Base-by-base conservation (phyloP, 176 grass and related monocot genomes). In the Pharus latifolius region DNA sequence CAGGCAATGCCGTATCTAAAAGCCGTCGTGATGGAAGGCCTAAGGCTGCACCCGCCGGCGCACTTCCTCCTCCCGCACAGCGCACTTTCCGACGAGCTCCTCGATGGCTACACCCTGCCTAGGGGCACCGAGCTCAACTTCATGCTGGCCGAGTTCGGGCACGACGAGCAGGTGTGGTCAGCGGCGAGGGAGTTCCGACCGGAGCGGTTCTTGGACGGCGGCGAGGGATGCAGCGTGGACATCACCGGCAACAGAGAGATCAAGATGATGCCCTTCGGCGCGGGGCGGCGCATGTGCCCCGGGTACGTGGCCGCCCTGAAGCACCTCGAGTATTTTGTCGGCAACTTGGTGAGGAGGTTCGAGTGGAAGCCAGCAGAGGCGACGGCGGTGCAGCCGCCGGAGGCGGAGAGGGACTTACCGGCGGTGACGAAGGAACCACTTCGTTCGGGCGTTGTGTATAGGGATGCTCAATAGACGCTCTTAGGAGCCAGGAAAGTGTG, bases 61-160 rank as follows among this genome's bases (percentile, higher is more conserved):
- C 82, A 88, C 52, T 82, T 92, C 49, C 1, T 92, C 27, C 72
- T 92, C 25, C 85, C 85, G 4, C 85, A 92, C 40, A 45, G 78
- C 44, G 64, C 83, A 28, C 60, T 13, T 13, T 11, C 12, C 20
- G 74, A 85, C 26, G 64, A 45, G 0, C 62, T 60, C 3, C 14
- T 96, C 41, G 60, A 74, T 6, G 87, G 84, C 0, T 75, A 81
- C 64, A 2, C 16, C 22, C 74, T 89, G 56, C 86, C 86, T 9
- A 86, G 71, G 50, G 87, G 69, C 10, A 47, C 83, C 10, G 60
- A 61, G 63, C 11, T 96, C 15, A 96, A 96, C 61, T 67, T 87
- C 60, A 24, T 33, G 13, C 26, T 87, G 4, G 80, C 80, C 1
- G 68, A 75, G 1, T 43, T 96, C 3, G 80, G 68, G 2, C 35